phyloP scores from a whole-genome alignment of 2,329 filamentous ascomycete species.

The Nectriaceae sp. region DNA sequence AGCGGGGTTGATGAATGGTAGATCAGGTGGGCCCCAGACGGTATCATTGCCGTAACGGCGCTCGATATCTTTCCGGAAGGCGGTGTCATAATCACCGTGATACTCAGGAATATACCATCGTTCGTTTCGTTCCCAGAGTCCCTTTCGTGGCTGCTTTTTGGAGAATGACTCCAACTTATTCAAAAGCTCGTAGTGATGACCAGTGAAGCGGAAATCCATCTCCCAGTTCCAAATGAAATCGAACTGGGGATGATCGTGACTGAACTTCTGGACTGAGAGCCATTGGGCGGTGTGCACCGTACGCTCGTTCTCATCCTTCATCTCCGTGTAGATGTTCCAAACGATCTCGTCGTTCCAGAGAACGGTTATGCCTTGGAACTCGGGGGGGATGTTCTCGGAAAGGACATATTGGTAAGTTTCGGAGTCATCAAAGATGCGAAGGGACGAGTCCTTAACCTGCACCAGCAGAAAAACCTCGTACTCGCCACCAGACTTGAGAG shows the following conservation, averaged over 20 bases:
- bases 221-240: constrained; percentile 89
- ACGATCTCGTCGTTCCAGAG: constrained; percentile 78
- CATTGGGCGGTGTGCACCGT: constrained; percentile 65
- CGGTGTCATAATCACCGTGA: constrained; percentile 67
- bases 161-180: constrained; percentile 65
- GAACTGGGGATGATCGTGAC: constrained; percentile 74
- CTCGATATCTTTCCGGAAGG: constrained; percentile 67
- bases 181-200: constrained; percentile 80
- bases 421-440: constrained; percentile 60
- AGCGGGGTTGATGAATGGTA: constrained; percentile 61
- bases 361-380: constrained; percentile 70
- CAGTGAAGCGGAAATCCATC: constrained; percentile 77
- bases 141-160: constrained; percentile 68
- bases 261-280: constrained; percentile 75
- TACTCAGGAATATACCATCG: constrained; percentile 71
- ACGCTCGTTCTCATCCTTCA: constrained; percentile 61
- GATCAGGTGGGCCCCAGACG: constrained; percentile 66
- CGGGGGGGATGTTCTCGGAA: constrained; percentile 63
- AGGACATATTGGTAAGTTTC: constrained; percentile 62
- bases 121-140: constrained; percentile 72
- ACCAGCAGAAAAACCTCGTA: constrained; percentile 81
- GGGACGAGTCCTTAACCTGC: constrained; percentile 68
- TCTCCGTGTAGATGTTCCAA: constrained; percentile 72
- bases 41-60: constrained; percentile 50
- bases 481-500: constrained; percentile 74